Conservation (phyloP, 805 yeast genomes). For the Nakazawaea wyomingensis region DNA sequence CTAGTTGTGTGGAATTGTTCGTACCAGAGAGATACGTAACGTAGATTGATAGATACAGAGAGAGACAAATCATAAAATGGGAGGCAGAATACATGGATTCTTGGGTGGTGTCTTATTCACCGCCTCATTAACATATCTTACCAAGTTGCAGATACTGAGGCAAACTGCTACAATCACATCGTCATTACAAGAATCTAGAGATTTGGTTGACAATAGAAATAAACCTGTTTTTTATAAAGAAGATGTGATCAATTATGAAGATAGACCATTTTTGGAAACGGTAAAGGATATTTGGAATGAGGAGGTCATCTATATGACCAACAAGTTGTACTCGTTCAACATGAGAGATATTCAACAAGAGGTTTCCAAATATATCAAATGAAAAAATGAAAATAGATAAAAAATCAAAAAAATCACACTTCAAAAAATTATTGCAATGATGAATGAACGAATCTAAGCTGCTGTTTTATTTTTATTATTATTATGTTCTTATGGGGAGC, state of each 20-base stretch:
- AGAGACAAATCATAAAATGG: conserved; percentile 20
- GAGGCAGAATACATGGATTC: conserved; percentile 49
- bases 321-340: conserved; percentile 54
- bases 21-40: too few relatives aligned
- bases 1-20: too few relatives aligned
- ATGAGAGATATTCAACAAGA: conserved; percentile 38
- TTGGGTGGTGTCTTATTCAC: conserved; percentile 60
- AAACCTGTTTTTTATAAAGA: conserved; percentile 41
- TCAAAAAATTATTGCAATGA: too few relatives aligned
- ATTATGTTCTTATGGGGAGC: too few relatives aligned
- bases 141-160: conserved; percentile 48
- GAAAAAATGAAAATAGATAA: too few relatives aligned
- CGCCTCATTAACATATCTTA: conserved; percentile 56
- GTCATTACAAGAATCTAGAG: conserved; percentile 43
- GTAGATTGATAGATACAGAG: too few relatives aligned
- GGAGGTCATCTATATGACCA: conserved; percentile 58
- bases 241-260: conserved; percentile 38
- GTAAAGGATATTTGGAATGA: conserved; percentile 76
- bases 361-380: conserved; percentile 23
- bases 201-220: conserved; percentile 48
- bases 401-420: not conserved
- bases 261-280: conserved; percentile 52
- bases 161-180: conserved; percentile 42
- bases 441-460: too few relatives aligned
- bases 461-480: too few relatives aligned